Conservation (phyloP, 2,329 filamentous ascomycete species). For the Aphanocladium album region DNA sequence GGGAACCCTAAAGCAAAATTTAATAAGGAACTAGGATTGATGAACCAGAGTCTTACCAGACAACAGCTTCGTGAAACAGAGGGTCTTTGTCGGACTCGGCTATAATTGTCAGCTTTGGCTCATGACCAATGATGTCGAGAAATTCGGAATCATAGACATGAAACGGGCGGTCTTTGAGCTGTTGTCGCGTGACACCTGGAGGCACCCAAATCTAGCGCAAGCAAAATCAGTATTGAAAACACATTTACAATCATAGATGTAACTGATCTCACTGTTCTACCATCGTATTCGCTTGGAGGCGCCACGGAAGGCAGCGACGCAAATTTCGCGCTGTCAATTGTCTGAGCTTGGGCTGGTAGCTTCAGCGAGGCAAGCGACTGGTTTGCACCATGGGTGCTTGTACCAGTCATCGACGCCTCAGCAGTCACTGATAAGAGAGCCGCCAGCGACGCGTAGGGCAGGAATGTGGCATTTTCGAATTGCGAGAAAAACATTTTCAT, state of each 20-base stretch:
- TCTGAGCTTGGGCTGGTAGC: background rate
- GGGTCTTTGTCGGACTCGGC: slow-evolving; percentile 40
- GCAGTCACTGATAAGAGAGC: background rate
- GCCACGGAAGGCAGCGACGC: slow-evolving; percentile 17
- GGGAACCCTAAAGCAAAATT: slow-evolving; percentile 13
- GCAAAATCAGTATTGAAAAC: background rate
- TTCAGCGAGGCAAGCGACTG: background rate
- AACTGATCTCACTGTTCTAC: slow-evolving; percentile 19
- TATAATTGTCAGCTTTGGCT: slow-evolving; percentile 46
- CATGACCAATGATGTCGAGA: slow-evolving; percentile 41
- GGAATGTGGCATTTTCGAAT: background rate
- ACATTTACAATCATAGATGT: background rate
- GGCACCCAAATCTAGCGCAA: slow-evolving; percentile 27
- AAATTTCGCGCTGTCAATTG: background rate
- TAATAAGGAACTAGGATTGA: background rate
- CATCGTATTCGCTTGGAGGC: slow-evolving; percentile 5
- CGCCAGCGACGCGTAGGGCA: slow-evolving; percentile 1
- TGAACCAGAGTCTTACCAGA: slow-evolving; percentile 36
- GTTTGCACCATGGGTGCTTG: background rate
- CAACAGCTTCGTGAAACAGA: slow-evolving; percentile 51
- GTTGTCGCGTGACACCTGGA: slow-evolving; percentile 36
- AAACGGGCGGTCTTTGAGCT: slow-evolving; percentile 34
- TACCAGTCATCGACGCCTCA: background rate
- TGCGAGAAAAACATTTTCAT: background rate
- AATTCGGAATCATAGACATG: slow-evolving; percentile 48